These are phyloP conservation scores for Mortierella sp. DNA, from an alignment of 371 early-diverging fungal genomes.

Conservation along the genomic window DNA sequence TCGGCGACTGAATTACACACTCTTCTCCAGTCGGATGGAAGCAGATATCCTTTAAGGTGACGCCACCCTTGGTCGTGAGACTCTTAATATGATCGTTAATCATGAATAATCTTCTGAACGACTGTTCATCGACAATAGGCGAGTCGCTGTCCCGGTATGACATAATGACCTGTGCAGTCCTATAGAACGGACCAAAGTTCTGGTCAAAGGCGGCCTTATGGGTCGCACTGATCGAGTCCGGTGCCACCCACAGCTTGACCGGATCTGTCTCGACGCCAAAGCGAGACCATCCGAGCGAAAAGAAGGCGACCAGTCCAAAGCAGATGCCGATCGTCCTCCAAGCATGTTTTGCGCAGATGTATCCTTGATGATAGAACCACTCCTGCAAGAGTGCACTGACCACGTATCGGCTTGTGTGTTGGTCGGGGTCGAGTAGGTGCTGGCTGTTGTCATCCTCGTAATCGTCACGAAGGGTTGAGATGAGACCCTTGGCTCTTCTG, in stretches of 20 bases:
- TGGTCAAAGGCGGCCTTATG: conserved; percentile 78
- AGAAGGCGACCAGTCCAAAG: conserved; percentile 60
- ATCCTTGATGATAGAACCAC: conserved; percentile 77
- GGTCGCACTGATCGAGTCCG: conserved; percentile 67
- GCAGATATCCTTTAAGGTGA: conserved; percentile 73
- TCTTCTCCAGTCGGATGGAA: conserved; percentile 74
- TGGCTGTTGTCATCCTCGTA: conserved; percentile 57
- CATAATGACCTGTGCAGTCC: conserved; percentile 77
- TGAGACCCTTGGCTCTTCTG: conserved; percentile 53
- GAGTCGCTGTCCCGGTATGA: conserved; percentile 58
- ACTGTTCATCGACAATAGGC: conserved; percentile 62
- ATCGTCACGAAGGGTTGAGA: conserved; percentile 59
- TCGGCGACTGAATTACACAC: conserved; percentile 78
- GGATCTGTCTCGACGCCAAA: conserved; percentile 74
- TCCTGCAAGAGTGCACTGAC: conserved; percentile 69
- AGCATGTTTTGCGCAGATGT: conserved; percentile 71
- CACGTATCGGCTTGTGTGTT: conserved; percentile 68
- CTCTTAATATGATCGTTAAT: conserved; percentile 65
- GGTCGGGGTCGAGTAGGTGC: conserved; percentile 66
- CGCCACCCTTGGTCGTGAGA: conserved; percentile 58
- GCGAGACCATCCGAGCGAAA: conserved; percentile 68
- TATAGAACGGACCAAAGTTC: conserved; percentile 79
- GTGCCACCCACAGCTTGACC: conserved; percentile 78
- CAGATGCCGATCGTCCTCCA: conserved; percentile 64
- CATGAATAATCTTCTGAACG: conserved; percentile 61